Percentiles rank a stretch among this genome's conserved stretches.
Evolutionary conservation across 768 basidiomycete genomes (phyloP).

Genomic region (Heimioporus sp.): DNA sequence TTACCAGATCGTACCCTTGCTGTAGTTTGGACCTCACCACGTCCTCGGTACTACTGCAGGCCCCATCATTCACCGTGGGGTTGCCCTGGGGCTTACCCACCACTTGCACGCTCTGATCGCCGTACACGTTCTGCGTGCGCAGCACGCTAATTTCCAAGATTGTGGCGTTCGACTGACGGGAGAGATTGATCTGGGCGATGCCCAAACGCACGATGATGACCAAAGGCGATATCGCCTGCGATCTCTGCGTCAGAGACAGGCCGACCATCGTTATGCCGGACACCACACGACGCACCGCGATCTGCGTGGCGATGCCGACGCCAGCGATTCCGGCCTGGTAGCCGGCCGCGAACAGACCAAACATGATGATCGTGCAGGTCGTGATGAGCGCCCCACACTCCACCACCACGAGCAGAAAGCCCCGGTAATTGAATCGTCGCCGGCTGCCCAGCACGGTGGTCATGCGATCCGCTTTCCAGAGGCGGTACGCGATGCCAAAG

Average conservation of each 20-base stretch:
- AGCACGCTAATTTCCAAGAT: constrained; percentile 2
- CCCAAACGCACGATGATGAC: constrained; percentile 17
- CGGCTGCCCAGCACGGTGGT: constrained; percentile 1
- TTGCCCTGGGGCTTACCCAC: too few species aligned
- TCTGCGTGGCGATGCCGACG: constrained; percentile 16
- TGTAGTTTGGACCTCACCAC: too few species aligned
- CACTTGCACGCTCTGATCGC: background rate
- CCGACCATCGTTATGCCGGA: too few species aligned
- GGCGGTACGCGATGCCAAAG: constrained; percentile 18
- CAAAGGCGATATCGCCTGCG: constrained; percentile 18
- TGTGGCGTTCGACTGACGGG: background rate
- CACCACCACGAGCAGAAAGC: constrained; percentile 12
- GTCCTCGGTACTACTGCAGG: too few species aligned
- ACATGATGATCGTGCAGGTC: constrained; percentile 17
- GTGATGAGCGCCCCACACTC: constrained; percentile 23
- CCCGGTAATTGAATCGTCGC: constrained; percentile 7
- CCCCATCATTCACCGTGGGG: too few species aligned
- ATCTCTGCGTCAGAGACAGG: background rate
- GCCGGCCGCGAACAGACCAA: constrained; percentile 11
- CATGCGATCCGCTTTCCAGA: constrained; percentile 7
- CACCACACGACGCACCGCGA: constrained; percentile 7
- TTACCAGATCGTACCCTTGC: too few species aligned
- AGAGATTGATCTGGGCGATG: background rate
- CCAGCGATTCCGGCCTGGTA: constrained; percentile 12
- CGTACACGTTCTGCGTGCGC: background rate